Evolutionary conservation across 352 stramenopile species (phyloP), one percentile per base, ranked within the genome.

Genomic region (Aphanomyces cochlioides): DNA sequence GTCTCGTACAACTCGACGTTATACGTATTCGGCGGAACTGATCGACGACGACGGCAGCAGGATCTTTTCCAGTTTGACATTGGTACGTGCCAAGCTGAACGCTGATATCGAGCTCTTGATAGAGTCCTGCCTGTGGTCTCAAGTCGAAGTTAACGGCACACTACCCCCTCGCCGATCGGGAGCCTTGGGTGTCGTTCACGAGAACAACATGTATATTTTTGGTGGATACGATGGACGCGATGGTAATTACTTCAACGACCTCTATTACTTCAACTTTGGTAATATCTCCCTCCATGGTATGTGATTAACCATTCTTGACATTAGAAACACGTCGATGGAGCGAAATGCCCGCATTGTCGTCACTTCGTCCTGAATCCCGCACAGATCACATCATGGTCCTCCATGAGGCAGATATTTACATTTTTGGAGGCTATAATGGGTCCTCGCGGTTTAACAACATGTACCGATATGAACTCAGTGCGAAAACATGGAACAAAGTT

Each of bases 371-470:
- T 0, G 83, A 92, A 74, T 82, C 85, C 4, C 81, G 88, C 39
- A 96, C 88, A 3, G 88, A 96, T 63, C 88, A 96, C 75, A 92
- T 91, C 48, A 93, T 96, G 87, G 85, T 90, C 59, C 75, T 91
- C 12, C 87, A 93, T 63, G 75, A 77, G 8, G 78, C 78, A 59
- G 90, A 79, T 74, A 90, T 96, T 67, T 92, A 91, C 70, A 83
- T 96, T 28, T 96, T 96, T 73, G 88, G 88, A 40, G 88, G 88
- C n/a, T 96, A 93, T 77, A 93, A 96, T 43, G 86, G 86, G 0
- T 85, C 81, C 6, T 87, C 73, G 50, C 80, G 88, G 12, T 95
- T 93, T 69, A 93, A 93, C 67, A 86, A 96, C 73, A 76, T 93
- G 48, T 93, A 82, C 63, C 82, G 82, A 15, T 93, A 92, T 56